phyloP scores from a whole-genome alignment of 345 rosid species.

The Triadica sebifera region DNA sequence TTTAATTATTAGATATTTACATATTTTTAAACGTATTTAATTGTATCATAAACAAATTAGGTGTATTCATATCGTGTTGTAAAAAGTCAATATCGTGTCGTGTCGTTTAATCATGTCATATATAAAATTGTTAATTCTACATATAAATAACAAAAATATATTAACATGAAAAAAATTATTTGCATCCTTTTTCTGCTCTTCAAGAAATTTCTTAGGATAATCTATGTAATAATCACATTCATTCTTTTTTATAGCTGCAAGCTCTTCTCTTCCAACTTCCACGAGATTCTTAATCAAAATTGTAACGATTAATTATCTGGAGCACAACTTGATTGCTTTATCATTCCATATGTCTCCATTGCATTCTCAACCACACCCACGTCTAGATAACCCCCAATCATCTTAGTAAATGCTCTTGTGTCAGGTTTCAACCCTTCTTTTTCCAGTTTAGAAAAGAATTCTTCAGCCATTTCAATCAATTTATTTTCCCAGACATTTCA shows the following conservation, averaged over 20 bases:
- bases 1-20: too few relatives aligned
- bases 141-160: background rate
- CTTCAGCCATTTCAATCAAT: conserved; percentile 43
- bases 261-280: conserved; percentile 44
- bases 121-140: too few relatives aligned
- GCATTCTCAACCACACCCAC: conserved; percentile 52
- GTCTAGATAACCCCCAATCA: conserved; percentile 53
- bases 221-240: conserved; percentile 50
- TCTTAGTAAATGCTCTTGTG: conserved; percentile 50
- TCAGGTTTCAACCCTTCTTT: conserved; percentile 47
- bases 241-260: conserved; percentile 38
- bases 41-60: too few relatives aligned
- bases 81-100: too few relatives aligned
- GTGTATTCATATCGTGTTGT: too few relatives aligned
- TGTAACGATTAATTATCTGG: conserved; percentile 48
- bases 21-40: too few relatives aligned
- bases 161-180: background rate
- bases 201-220: conserved; percentile 49
- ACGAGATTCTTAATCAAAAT: conserved; percentile 55
- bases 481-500: conserved; percentile 43
- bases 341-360: conserved; percentile 40
- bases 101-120: too few relatives aligned
- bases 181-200: conserved; percentile 27
- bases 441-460: conserved; percentile 31
- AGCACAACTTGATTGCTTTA: conserved; percentile 46